Evolutionary conservation across 805 yeast species (phyloP), one percentile per base, ranked within the genome.

Genomic region (Teunomyces pallodes): DNA sequence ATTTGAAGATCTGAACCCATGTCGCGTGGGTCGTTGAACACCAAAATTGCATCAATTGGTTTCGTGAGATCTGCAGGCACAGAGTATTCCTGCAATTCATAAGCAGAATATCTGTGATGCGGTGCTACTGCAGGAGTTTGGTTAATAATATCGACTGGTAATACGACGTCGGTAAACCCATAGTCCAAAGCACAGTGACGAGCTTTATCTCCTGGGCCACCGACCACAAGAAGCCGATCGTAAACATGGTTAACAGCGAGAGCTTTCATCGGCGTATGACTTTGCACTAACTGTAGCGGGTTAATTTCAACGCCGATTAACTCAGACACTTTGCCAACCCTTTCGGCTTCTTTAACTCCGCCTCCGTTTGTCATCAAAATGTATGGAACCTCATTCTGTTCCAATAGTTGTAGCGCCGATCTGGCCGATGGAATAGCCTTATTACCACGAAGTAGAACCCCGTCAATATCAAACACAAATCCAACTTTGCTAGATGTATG

Each of bases 331-430:
- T 75, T 77, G 2, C 72, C 69, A 2, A 83, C 81, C 39, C 96
- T 71, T n/a, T 73, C 76, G 4, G 58, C 51, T 59, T 90, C 97
- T 9, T 79, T 66, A 29, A 76, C 76, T 2, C 97, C 97, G 5
- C 97, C 97, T 14, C 97, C 97, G 63, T 91, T 90, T 6, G 97
- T 90, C 61, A 91, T 73, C 36, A 91, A 61, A n/a, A 90, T 81
- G 69, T 82, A 91, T 1, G 97, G 96, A 5, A 90, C 71, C 14
- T 76, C 74, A 17, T 75, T 60, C 6, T 74, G 53, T 39, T 83
- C 70, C 41, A 91, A 69, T 13, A 80, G 61, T 42, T 72, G 62
- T 28, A 87, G 67, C 0, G 96, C 86, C 13, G 74, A 75, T 9
- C 69, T 69, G 1, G 96, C 96, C 39, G 73, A 74, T 1, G 82